These are phyloP conservation scores for Colletotrichum simmondsii DNA, from an alignment of 2,329 filamentous ascomycete species.

Conservation along the genomic window DNA sequence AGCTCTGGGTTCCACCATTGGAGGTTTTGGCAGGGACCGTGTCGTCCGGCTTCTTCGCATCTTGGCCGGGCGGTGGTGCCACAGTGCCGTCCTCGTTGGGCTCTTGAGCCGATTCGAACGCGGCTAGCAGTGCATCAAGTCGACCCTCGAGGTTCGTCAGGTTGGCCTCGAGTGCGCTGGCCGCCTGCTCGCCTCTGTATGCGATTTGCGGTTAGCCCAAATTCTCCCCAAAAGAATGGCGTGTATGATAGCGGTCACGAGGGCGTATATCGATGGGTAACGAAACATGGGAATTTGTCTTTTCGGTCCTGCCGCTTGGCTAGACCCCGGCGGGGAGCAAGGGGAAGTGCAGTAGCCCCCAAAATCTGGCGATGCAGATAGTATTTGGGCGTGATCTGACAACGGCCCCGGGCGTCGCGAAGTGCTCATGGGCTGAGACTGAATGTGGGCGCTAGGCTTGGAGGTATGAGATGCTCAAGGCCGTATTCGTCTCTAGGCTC, in stretches of 20 bases:
- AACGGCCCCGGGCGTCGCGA: neutral
- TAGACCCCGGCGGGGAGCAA: slow-evolving; percentile 1
- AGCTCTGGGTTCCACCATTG: neutral
- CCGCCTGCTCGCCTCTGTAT: slow-evolving; percentile 64
- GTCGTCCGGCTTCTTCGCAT: slow-evolving; percentile 4
- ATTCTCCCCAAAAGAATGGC: neutral
- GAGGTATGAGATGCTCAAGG: slow-evolving; percentile 7
- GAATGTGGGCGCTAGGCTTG: neutral
- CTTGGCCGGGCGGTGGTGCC: neutral
- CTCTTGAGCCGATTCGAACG: slow-evolving; percentile 49
- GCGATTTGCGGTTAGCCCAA: slow-evolving; percentile 30
- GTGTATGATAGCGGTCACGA: slow-evolving; percentile 24
- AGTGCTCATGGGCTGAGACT: slow-evolving; percentile 4
- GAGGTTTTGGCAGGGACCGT: neutral
- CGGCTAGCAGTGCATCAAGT: slow-evolving; percentile 65
- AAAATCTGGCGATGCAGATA: neutral
- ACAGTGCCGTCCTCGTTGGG: neutral
- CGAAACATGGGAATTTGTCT: slow-evolving; percentile 27
- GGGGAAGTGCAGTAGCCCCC: neutral
- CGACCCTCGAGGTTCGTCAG: slow-evolving; percentile 63
- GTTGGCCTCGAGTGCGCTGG: slow-evolving; percentile 62
- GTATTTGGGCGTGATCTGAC: neutral
- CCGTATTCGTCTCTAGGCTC: neutral
- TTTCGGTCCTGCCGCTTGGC: slow-evolving; percentile 29
- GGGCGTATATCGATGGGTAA: slow-evolving; percentile 8